phyloP scores from a whole-genome alignment of 2,329 filamentous ascomycete genomes.

The Venturia aucupariae region DNA sequence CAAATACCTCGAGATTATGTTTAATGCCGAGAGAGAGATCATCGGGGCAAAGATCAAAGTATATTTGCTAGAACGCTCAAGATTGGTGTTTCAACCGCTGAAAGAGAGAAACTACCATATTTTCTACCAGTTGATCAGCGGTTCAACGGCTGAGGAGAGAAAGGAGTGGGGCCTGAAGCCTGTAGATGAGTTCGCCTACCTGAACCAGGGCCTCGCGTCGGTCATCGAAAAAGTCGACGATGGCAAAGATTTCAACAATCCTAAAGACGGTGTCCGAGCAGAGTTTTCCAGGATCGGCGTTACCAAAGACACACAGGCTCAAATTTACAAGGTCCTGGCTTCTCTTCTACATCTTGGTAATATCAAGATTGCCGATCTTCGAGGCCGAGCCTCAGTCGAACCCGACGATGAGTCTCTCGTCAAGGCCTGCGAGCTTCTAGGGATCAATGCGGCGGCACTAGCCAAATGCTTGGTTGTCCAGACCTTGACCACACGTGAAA shows the following conservation, averaged over 20 bases:
- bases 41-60: constrained; percentile 96
- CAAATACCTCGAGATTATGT: constrained; percentile 99
- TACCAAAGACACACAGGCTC: constrained; percentile 58
- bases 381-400: constrained; percentile 67
- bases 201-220: constrained; percentile 89
- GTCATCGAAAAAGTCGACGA: constrained; percentile 92
- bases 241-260: constrained; percentile 65
- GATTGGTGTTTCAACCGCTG: constrained; percentile 91
- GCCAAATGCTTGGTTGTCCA: constrained; percentile 99
- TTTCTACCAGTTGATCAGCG: constrained; percentile 94
- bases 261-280: constrained; percentile 62
- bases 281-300: constrained; percentile 87
- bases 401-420: constrained; percentile 73
- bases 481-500: constrained; percentile 88
- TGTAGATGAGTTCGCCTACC: constrained; percentile 86
- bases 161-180: constrained; percentile 70
- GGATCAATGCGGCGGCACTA: constrained; percentile 78
- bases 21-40: constrained; percentile 88
- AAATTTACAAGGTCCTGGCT: constrained; percentile 84
- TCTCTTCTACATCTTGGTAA: constrained; percentile 92
- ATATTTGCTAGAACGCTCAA: constrained; percentile 88
- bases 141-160: constrained; percentile 74
- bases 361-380: constrained; percentile 82
- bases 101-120: constrained; percentile 99
- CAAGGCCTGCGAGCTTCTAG: constrained; percentile 74